A percentile compares a stretch with the other conserved stretches of the same genome.
These are phyloP conservation scores for Trichoderma koningii DNA, from an alignment of 2,329 filamentous ascomycete species.

Conservation along the genomic window DNA sequence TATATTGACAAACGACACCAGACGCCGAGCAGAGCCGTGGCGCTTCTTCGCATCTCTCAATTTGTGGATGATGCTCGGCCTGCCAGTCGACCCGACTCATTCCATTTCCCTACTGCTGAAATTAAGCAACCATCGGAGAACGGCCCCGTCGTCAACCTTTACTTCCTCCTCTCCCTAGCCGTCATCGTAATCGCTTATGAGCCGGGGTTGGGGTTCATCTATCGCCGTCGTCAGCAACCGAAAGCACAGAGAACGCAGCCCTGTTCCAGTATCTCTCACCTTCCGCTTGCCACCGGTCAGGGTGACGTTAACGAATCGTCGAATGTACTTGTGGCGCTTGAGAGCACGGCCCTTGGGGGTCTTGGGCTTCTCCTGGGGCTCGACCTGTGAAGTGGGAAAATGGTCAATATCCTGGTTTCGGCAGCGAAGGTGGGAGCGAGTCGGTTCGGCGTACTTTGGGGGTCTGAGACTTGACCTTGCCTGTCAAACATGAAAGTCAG, in stretches of 20 bases:
- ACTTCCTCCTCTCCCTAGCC: constrained; percentile 35
- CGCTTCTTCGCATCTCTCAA: constrained; percentile 43
- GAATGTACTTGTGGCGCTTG: constrained; percentile 95
- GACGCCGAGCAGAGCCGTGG: constrained; percentile 45
- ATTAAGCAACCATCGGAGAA: constrained; percentile 39
- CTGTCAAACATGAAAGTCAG: constrained; percentile 62
- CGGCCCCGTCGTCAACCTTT: constrained; percentile 38
- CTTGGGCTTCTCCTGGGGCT: constrained; percentile 95
- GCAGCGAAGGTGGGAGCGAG: constrained; percentile 28
- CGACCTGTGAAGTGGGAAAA: constrained; percentile 59
- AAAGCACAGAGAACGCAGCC: neutral
- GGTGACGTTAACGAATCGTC: constrained; percentile 97
- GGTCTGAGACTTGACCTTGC: constrained; percentile 97
- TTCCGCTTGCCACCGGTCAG: constrained; percentile 98
- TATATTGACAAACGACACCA: constrained; percentile 48
- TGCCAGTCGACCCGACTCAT: constrained; percentile 42
- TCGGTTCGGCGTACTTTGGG: constrained; percentile 69
- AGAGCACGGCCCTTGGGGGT: constrained; percentile 93
- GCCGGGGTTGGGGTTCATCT: constrained; percentile 89
- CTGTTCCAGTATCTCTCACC: constrained; percentile 55
- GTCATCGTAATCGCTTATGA: constrained; percentile 52
- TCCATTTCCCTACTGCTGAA: constrained; percentile 40
- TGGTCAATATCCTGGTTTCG: constrained; percentile 38
- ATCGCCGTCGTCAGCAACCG: constrained; percentile 24
- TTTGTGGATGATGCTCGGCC: constrained; percentile 41